Evolutionary conservation across 495 filamentous ascomycete genomes (phyloP), one percentile per base, ranked within the genome.

Genomic region (Penicillium daleae): DNA sequence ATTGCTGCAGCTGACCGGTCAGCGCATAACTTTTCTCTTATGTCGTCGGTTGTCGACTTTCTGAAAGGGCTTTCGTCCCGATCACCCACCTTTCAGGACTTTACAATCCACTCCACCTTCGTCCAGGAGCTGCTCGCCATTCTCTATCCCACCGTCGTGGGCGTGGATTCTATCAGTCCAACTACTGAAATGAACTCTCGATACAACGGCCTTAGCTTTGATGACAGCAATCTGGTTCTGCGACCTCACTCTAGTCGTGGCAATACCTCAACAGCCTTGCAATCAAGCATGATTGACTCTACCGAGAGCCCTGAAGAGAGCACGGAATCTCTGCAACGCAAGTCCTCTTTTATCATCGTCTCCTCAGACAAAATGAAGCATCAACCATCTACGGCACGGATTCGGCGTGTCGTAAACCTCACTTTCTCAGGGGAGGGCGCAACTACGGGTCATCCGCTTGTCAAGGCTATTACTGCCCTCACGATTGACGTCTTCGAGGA

Each of bases 291-390:
- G 26, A 78, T 89, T 10, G 83, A 86, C 56, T 78, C 81, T 57
- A 62, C 82, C 67, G 73, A 83, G 46, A 69, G 64, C 68, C 76
- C 70, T 57, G 71, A 75, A 65, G 66, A 81, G 78, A 68, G 84
- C 83, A 24, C 84, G 78, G 66, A 84, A 82, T 64, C 82, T 88
- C 22, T 76, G 44, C 87, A 87, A 33, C 86, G 92, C 59, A 87
- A 89, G 2, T 97, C 95, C 9, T 95, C 93, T 6, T 98, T 97
- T 66, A 87, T 98, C 33, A 79, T 99, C 19, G 82, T 98, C 21
- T 90, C 90, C 13, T 87, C 90, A 15, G 87, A 93, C 54, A 82
- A 83, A 52, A 74, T 81, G 2, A 75, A 83, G 29, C 74, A 83
- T 56, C 70, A 72, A 12, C 81, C 86, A 4, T 85, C 86, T 7